These are phyloP conservation scores for Pisolithus albus DNA, from an alignment of 768 basidiomycete species.

Conservation along the genomic window DNA sequence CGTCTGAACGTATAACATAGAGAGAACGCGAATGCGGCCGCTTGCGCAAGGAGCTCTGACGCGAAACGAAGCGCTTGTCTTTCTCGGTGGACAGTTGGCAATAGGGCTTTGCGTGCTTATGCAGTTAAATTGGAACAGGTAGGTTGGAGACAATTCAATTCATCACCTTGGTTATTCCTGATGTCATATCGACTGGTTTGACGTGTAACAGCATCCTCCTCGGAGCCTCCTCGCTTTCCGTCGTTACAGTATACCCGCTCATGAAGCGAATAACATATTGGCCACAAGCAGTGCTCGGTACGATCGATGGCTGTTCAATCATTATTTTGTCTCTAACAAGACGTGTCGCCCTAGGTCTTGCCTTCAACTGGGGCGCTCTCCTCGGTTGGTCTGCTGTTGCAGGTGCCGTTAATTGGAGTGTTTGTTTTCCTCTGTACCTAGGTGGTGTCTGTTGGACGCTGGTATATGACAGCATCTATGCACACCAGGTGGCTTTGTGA, in stretches of 20 bases:
- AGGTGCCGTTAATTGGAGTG: conserved; percentile 70
- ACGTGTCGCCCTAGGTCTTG: conserved; percentile 51
- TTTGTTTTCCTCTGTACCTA: conserved; percentile 83
- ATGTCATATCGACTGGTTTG: no score
- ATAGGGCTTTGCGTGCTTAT: conserved; percentile 79
- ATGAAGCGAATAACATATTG: conserved; percentile 98
- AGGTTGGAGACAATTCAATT: conserved; percentile 13
- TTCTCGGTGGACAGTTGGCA: conserved; percentile 76
- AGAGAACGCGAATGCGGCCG: conserved; percentile 81
- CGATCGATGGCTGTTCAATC: conserved; percentile 16
- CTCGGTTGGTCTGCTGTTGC: conserved; percentile 95
- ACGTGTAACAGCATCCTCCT: conserved; percentile 62
- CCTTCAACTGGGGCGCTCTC: conserved; percentile 96
- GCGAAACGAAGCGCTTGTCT: conserved; percentile 64
- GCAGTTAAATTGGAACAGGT: conserved; percentile 96
- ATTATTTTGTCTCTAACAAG: not conserved
- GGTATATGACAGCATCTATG: conserved; percentile 96
- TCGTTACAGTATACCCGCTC: conserved; percentile 87
- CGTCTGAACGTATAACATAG: conserved; percentile 32
- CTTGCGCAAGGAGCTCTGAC: conserved; percentile 80
- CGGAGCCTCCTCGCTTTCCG: conserved; percentile 82
- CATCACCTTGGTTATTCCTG: no score
- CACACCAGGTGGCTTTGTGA: conserved; percentile 72
- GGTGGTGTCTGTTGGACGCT: conserved; percentile 91
- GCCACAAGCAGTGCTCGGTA: conserved; percentile 94